Conservation (phyloP, 2,329 filamentous ascomycete species). For the Pseudocercospora fijiensis region DNA sequence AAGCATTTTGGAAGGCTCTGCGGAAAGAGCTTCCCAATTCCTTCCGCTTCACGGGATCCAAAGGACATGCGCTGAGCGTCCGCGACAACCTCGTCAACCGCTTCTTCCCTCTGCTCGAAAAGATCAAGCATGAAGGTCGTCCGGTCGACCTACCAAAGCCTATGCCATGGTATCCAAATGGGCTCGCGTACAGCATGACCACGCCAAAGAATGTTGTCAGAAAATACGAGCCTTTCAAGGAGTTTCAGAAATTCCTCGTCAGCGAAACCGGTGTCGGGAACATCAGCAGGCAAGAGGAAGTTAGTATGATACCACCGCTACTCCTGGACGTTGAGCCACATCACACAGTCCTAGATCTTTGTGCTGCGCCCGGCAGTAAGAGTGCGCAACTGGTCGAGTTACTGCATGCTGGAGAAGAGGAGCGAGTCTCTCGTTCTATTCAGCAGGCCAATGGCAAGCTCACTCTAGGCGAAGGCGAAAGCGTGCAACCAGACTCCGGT, state of each 20-base stretch:
- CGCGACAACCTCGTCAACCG: conserved; percentile 82
- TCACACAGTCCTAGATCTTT: conserved; percentile 93
- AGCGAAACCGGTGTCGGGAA: conserved; percentile 97
- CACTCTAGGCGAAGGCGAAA: conserved; percentile 5
- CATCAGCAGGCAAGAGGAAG: conserved; percentile 94
- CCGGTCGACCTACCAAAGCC: conserved; percentile 77
- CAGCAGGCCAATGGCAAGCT: conserved; percentile 50
- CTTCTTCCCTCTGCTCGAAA: conserved; percentile 87
- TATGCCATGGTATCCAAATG: conserved; percentile 90
- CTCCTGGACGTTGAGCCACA: conserved; percentile 87
- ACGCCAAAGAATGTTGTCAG: conserved; percentile 95
- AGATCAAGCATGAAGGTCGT: conserved; percentile 78
- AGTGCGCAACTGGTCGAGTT: conserved; percentile 93
- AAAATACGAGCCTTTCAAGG: conserved; percentile 88
- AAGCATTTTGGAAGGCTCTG: conserved; percentile 80
- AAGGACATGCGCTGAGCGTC: conserved; percentile 89
- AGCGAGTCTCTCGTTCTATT: conserved; percentile 71
- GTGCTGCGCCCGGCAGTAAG: conserved; percentile 95
- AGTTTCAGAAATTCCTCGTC: conserved; percentile 96
- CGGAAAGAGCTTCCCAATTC: conserved; percentile 89
- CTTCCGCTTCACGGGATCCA: conserved; percentile 95
- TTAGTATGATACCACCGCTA: conserved; percentile 97
- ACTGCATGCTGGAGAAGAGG: conserved; percentile 89
- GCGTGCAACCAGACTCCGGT: conserved; percentile 63
- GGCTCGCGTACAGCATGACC: conserved; percentile 96